Percentiles rank a stretch among this genome's conserved stretches.
Conservation (phyloP, 2,329 filamentous ascomycete genomes). For the Sarocladium brachiariae region DNA sequence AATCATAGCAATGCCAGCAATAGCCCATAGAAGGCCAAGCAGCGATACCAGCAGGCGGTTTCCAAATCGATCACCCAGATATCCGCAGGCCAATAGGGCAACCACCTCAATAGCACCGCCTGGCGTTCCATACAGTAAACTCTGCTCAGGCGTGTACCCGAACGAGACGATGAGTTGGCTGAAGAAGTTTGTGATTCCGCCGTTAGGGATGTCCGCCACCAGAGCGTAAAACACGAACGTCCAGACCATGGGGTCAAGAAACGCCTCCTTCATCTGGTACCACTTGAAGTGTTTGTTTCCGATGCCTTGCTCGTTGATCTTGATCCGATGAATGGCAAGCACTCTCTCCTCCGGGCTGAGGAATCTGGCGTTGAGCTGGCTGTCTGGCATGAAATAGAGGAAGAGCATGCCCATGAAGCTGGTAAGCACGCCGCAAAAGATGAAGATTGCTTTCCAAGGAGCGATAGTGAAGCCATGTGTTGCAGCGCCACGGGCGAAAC, state of each 20-base stretch:
- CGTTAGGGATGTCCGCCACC: constrained; percentile 33
- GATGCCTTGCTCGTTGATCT: constrained; percentile 43
- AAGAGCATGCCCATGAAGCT: constrained; percentile 35
- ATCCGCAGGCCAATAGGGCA: constrained; percentile 44
- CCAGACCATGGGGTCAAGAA: constrained; percentile 50
- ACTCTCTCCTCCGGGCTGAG: constrained; percentile 30
- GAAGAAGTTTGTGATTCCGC: constrained; percentile 31
- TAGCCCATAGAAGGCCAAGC: constrained; percentile 18
- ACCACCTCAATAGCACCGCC: constrained; percentile 60
- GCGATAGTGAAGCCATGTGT: constrained; percentile 19
- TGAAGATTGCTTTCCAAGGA: constrained; percentile 41
- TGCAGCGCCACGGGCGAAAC: constrained; percentile 16
- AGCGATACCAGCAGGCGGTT: constrained; percentile 12
- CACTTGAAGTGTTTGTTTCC: constrained; percentile 37
- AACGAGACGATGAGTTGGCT: constrained; percentile 32
- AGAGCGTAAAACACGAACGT: constrained; percentile 46
- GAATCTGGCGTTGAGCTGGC: constrained; percentile 42
- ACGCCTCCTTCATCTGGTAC: constrained; percentile 37
- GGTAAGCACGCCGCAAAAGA: constrained; percentile 43
- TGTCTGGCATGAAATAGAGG: constrained; percentile 38
- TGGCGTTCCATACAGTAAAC: constrained; percentile 57
- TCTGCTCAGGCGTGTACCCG: constrained; percentile 56
- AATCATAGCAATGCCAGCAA: constrained; percentile 27
- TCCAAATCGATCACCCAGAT: constrained; percentile 12
- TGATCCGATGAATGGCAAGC: constrained; percentile 54